A percentile compares a stretch with the other conserved stretches of the same genome.
phyloP scores from a whole-genome alignment of 2,329 filamentous ascomycete species.

The Ascochyta fabae region DNA sequence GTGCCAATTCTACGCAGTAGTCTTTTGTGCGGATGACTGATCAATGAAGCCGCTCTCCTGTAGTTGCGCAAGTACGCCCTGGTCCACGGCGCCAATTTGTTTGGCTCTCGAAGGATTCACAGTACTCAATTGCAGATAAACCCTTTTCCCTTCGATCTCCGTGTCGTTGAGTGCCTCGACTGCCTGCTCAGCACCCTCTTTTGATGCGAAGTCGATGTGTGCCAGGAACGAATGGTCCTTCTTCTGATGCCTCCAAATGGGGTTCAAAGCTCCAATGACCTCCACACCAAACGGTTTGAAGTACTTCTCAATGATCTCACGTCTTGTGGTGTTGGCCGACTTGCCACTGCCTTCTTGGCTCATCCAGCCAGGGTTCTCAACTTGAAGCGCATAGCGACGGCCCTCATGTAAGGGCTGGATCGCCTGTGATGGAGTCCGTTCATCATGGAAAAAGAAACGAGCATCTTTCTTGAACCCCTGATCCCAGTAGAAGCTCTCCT shows the following conservation, averaged over 20 bases:
- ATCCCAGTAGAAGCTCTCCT: slow-evolving; percentile 21
- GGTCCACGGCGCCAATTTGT: slow-evolving; percentile 24
- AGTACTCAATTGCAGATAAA: slow-evolving; percentile 5
- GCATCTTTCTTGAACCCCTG: background rate
- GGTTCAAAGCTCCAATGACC: slow-evolving; percentile 11
- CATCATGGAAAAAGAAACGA: slow-evolving; percentile 17
- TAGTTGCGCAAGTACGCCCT: slow-evolving; percentile 18
- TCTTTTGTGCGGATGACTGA: background rate
- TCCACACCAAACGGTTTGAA: slow-evolving; percentile 30
- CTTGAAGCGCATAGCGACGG: slow-evolving; percentile 26
- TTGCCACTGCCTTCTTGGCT: background rate
- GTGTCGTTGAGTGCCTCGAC: slow-evolving; percentile 20
- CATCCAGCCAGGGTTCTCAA: slow-evolving; percentile 30
- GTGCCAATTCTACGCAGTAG: background rate
- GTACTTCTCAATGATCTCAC: slow-evolving; percentile 14
- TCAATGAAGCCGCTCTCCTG: slow-evolving; percentile 17
- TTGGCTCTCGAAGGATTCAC: slow-evolving; percentile 18
- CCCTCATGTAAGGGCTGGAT: slow-evolving; percentile 24
- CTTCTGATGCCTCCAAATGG: slow-evolving; percentile 17
- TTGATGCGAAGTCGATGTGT: slow-evolving; percentile 33
- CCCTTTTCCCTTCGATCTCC: slow-evolving; percentile 20
- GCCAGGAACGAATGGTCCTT: slow-evolving; percentile 21
- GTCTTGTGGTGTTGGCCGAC: slow-evolving; percentile 1
- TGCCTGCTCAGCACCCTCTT: slow-evolving; percentile 29
- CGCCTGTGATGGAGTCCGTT: slow-evolving; percentile 12